Base-by-base conservation (phyloP, 495 filamentous ascomycete genomes). In the Xylaria castorea region DNA sequence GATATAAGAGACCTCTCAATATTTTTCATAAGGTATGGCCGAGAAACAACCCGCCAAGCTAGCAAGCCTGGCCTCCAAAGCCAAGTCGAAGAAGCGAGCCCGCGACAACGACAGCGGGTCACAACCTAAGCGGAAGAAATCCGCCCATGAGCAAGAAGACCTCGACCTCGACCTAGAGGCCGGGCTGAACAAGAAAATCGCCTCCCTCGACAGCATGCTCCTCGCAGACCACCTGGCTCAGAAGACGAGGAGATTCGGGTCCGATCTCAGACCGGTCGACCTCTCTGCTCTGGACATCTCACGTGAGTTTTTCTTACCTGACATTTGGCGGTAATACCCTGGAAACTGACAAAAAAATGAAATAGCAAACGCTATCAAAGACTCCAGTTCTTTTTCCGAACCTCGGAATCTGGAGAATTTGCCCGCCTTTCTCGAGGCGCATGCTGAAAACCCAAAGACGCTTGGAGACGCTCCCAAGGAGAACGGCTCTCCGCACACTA, bases 201-300 rank as follows among this genome's bases (percentile, higher is more conserved):
- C 89, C 36, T 87, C 89, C 44, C 93, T 99, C 90, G 92, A 97
- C 73, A 90, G 87, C 61, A 87, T 88, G 68, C 83, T 98, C 46
- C 80, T 97, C n/a, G 92, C 95, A 0, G 96, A 98, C 80, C 90
- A 97, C 79, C 81, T 97, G 71, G 90, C 89, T n/a, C 90, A 95
- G 77, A 89, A 91, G 76, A 91, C 91, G 50, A 89, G 88, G 75
- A 87, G 90, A n/a, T 95, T 93, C 74, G 91, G 93, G 38, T 91
- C 89, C 46, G 89, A 95, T 58, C 78, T 98, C 62, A 97, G 91
- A 74, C 84, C 88, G 1, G 88, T 98, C 27, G 96, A 99, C 80
- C 81, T 97, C 48, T 90, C 91, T 70, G 95, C 97, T 80, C 82
- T 90, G 72, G 90, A 92, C 71, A 87, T 99, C 62, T 91, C 94